Base-by-base conservation (phyloP, 2,329 filamentous ascomycete genomes). In the Arthrocladium fulminans region DNA sequence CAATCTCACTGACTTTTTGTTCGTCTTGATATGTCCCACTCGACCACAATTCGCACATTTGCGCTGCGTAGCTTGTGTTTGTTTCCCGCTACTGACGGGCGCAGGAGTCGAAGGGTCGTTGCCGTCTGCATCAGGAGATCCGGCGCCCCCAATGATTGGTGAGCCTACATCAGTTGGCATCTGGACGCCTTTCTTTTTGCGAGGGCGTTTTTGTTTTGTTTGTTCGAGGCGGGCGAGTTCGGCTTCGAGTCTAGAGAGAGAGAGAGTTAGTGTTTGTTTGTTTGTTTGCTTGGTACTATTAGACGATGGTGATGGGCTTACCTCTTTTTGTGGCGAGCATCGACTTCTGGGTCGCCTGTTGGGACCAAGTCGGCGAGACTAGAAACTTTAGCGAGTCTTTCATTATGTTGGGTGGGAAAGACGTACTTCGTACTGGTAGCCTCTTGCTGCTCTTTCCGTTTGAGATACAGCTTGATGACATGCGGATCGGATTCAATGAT, bases 21-120 rank as follows among this genome's bases (percentile, higher is more conserved):
- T 97, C 41, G 90, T 97, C 70, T 96, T 96, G 74, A 98, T 98
- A 63, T 98, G 92, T 25, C 92, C 92, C 47, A 94, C 85, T 66
- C 92, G 86, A 44, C 92, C 92, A 69, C 92, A 98, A 67, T 96
- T 97, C 57, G 92, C 92, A 70, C 92, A 98, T 72, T 97, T 97
- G 60, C 94, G 79, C 48, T 76, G 74, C 9, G 80, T 83, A 38
- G 73, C 73, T n/a, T 55, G 52, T 29, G 72, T 73, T 27, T 84
- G 84, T 49, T 87, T 94, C 52, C 83, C 81, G 41, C 89, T 51
- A 45, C 45, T 38, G 15, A 27, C 34, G 9, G 44, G 44, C 8
- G 22, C 44, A 17, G 45, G 45, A 9, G 45, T 48, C 6, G 45
- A 42, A 19, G 45, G 65, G 15, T 60, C 65, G 17, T 61, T 63